phyloP scores from a whole-genome alignment of 2,329 filamentous ascomycete species.

The Uncinocarpus reesii region DNA sequence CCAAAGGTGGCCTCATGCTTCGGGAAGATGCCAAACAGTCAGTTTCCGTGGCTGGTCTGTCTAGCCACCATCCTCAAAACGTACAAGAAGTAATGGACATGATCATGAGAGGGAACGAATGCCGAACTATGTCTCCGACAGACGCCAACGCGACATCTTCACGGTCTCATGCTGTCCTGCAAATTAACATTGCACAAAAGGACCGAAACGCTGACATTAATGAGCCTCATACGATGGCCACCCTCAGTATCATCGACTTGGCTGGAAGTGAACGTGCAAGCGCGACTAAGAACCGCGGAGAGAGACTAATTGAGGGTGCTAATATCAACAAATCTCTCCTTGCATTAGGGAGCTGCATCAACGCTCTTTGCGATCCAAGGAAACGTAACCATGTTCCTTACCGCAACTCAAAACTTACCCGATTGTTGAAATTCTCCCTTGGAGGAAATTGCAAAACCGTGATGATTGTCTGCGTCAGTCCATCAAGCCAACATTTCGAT shows the following conservation, averaged over 20 bases:
- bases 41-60: slow-evolving; percentile 81
- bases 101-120: slow-evolving; percentile 90
- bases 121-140: slow-evolving; percentile 89
- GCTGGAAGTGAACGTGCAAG: slow-evolving; percentile 93
- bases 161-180: slow-evolving; percentile 88
- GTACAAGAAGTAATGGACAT: slow-evolving; percentile 99
- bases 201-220: slow-evolving; percentile 85
- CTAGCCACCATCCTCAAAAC: slow-evolving; percentile 80
- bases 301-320: slow-evolving; percentile 81
- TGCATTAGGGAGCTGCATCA: slow-evolving; percentile 92
- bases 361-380: slow-evolving; percentile 84
- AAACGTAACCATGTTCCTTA: slow-evolving; percentile 94
- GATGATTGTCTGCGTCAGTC: slow-evolving; percentile 98
- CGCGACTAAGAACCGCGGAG: slow-evolving; percentile 90
- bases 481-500: slow-evolving; percentile 92
- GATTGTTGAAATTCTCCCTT: slow-evolving; percentile 89
- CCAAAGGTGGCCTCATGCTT: slow-evolving; percentile 76
- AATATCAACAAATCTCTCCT: slow-evolving; percentile 99
- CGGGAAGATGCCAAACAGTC: slow-evolving; percentile 89
- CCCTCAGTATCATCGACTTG: slow-evolving; percentile 93
- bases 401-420: slow-evolving; percentile 92
- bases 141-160: slow-evolving; percentile 97
- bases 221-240: slow-evolving; percentile 96
- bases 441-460: slow-evolving; percentile 98
- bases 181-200: slow-evolving; percentile 92